Conservation (phyloP, 805 yeast genomes). For the Torulaspora maleeae region DNA sequence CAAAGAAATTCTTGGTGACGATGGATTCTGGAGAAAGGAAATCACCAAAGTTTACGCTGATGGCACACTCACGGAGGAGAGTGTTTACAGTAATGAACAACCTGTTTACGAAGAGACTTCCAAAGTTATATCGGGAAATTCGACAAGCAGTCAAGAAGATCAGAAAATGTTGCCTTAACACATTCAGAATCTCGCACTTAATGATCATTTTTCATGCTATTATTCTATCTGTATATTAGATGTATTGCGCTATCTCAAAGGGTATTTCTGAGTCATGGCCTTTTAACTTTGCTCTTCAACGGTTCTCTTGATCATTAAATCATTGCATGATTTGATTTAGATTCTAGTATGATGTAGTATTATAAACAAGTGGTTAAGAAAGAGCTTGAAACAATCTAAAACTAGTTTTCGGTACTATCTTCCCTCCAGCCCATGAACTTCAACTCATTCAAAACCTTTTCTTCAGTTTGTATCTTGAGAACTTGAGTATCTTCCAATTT, state of each 20-base stretch:
- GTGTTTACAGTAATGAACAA: constrained; percentile 4
- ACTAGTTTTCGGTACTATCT: constrained; percentile 11
- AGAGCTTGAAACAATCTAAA: background rate
- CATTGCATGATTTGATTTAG: too few species aligned
- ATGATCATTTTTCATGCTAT: background rate
- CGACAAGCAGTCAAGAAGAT: too few species aligned
- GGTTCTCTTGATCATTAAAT: too few species aligned
- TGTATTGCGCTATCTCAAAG: too few species aligned
- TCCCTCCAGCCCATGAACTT: constrained; percentile 68
- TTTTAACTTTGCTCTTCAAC: too few species aligned
- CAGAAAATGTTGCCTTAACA: too few species aligned
- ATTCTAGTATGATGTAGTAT: background rate
- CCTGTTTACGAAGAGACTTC: background rate
- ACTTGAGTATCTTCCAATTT: constrained; percentile 89
- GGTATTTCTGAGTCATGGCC: too few species aligned
- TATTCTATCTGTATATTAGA: too few species aligned
- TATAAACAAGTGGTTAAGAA: constrained; percentile 2
- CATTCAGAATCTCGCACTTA: background rate
- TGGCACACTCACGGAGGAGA: constrained; percentile 7
- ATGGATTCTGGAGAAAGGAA: constrained; percentile 69
- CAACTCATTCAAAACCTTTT: constrained; percentile 70
- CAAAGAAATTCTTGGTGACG: constrained; percentile 55
- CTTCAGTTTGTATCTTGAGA: constrained; percentile 83
- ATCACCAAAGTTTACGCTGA: constrained; percentile 34
- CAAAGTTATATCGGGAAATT: background rate